Percentiles rank a stretch among this genome's conserved stretches.
These are phyloP conservation scores for Emmonsiellopsis sp. DNA, from an alignment of 2,329 filamentous ascomycete genomes.

Conservation along the genomic window DNA sequence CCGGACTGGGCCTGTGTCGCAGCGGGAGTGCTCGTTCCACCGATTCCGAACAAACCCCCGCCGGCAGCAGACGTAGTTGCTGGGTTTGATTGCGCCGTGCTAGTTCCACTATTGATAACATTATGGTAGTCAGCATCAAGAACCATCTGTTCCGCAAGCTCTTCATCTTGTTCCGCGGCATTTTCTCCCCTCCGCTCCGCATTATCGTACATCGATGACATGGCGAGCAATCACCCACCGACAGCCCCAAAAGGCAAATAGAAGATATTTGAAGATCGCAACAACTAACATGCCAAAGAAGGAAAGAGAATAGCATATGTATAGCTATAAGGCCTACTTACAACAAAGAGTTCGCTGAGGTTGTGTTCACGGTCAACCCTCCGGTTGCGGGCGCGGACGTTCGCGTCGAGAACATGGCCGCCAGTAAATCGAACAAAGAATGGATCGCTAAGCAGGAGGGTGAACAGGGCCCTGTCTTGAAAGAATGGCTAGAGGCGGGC, in stretches of 20 bases:
- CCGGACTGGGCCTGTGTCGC: conserved; percentile 25
- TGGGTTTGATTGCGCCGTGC: conserved; percentile 4
- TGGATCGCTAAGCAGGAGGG: not conserved
- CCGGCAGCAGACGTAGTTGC: conserved; percentile 4
- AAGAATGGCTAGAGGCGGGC: not conserved
- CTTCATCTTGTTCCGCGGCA: not conserved
- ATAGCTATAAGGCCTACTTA: conserved; percentile 5
- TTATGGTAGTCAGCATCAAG: not conserved
- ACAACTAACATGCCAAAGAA: not conserved
- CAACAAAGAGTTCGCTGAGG: conserved; percentile 13
- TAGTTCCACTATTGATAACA: conserved; percentile 4
- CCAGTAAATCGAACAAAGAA: not conserved
- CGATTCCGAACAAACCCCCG: conserved; percentile 21
- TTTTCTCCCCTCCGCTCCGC: not conserved
- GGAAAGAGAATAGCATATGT: not conserved
- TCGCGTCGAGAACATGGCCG: conserved; percentile 11
- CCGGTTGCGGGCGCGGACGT: conserved; percentile 8
- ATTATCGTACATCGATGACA: not conserved
- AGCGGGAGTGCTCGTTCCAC: conserved; percentile 11
- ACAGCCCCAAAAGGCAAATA: too few relatives aligned
- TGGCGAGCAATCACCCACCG: not conserved
- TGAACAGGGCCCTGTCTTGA: not conserved
- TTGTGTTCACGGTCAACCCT: conserved; percentile 13
- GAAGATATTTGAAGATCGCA: not conserved
- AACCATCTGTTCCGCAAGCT: not conserved